Conservation (phyloP, 2,329 filamentous ascomycete species). For the Didymella sp. region DNA sequence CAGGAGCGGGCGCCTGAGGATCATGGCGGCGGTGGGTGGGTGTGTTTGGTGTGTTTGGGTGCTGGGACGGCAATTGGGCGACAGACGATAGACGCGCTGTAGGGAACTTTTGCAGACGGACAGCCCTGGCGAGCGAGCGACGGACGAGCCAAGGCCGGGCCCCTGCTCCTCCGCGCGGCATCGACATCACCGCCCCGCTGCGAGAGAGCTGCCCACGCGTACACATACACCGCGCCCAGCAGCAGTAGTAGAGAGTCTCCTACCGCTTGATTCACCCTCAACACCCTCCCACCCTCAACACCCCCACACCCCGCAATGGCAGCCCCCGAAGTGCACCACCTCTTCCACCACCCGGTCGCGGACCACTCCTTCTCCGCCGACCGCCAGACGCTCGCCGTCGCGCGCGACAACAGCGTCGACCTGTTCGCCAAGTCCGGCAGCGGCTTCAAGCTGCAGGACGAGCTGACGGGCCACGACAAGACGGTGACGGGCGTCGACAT, state of each 20-base stretch:
- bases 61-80: not conserved
- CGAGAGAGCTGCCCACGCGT: not conserved
- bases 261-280: not conserved
- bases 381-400: constrained; percentile 84
- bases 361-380: constrained; percentile 99
- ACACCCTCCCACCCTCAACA: not conserved
- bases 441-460: constrained; percentile 84
- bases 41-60: not conserved
- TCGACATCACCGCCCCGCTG: too few species aligned
- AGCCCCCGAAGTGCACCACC: constrained; percentile 88
- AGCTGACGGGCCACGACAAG: constrained; percentile 96
- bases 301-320: constrained; percentile 68
- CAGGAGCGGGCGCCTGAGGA: constrained; percentile 46
- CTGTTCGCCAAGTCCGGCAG: constrained; percentile 78
- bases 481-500: constrained; percentile 96
- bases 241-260: not conserved
- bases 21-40: constrained; percentile 38
- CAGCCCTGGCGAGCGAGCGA: not conserved
- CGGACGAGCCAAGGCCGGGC: not conserved
- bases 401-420: constrained; percentile 88
- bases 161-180: not conserved
- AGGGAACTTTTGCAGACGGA: not conserved
- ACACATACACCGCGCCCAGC: not conserved
- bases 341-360: constrained; percentile 94
- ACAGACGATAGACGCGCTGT: not conserved